Conservation (phyloP, 2,329 filamentous ascomycete genomes). For the Aspergillus fumigatus region DNA sequence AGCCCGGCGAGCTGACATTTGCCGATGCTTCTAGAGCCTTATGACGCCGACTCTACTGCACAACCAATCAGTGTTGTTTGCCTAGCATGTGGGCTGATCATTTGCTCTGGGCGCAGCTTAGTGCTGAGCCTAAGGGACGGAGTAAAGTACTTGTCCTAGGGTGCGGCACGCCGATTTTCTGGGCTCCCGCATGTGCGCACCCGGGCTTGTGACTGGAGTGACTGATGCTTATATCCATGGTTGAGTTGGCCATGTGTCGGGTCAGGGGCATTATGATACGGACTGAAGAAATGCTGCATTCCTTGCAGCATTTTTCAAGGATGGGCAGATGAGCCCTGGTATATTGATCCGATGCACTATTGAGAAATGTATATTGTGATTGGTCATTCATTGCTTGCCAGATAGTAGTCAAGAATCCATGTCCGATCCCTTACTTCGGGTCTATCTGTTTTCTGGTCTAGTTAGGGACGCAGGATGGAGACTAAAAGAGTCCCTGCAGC, state of each 20-base stretch:
- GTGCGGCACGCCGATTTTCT: no score
- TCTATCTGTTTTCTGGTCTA: background rate
- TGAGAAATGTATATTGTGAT: background rate
- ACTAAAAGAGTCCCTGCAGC: background rate
- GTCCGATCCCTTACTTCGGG: background rate
- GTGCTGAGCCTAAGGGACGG: no score
- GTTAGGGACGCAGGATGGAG: background rate
- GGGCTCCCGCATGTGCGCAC: no score
- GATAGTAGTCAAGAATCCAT: background rate
- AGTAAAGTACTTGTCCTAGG: no score
- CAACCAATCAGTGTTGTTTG: no score
- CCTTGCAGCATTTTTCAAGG: no score
- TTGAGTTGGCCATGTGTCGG: no score
- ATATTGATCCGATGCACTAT: no score
- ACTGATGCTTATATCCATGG: no score
- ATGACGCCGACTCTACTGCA: rapidly evolving
- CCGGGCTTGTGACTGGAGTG: no score
- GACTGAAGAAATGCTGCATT: background rate
- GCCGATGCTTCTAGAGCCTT: background rate
- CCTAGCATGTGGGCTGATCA: conserved; percentile 10
- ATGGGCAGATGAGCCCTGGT: no score
- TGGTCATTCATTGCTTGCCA: background rate
- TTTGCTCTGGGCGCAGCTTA: conserved; percentile 1
- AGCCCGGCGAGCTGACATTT: conserved; percentile 33
- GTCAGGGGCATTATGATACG: no score